Evolutionary conservation across 2,329 filamentous ascomycete genomes (phyloP).

Genomic region (Dactylellina leptospora): DNA sequence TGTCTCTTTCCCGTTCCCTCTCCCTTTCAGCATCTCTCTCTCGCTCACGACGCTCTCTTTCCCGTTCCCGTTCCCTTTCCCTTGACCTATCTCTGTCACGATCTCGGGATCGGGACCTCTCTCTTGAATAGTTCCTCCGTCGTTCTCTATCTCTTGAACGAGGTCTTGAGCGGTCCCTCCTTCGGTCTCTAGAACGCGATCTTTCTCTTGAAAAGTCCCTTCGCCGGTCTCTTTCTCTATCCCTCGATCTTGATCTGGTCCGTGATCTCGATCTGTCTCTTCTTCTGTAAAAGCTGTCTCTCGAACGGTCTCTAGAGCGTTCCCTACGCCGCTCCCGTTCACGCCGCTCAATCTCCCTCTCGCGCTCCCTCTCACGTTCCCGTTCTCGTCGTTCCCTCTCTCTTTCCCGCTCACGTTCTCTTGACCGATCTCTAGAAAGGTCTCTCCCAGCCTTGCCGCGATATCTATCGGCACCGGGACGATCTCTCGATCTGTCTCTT

Average conservation of each 20-base stretch:
- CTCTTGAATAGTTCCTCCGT: conserved; percentile 30
- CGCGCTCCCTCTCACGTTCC: conserved; percentile 31
- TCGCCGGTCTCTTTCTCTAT: conserved; percentile 30
- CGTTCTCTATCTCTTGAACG: conserved; percentile 41
- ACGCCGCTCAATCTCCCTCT: conserved; percentile 32
- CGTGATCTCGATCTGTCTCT: conserved; percentile 29
- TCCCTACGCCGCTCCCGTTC: conserved; percentile 26
- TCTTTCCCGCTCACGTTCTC: conserved; percentile 44
- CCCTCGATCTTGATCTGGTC: conserved; percentile 35
- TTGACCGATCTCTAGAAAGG: conserved; percentile 32
- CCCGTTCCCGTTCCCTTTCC: conserved; percentile 41
- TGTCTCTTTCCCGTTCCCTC: conserved; percentile 23
- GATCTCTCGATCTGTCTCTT: conserved; percentile 41
- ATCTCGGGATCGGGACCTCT: conserved; percentile 39
- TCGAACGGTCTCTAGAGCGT: conserved; percentile 18
- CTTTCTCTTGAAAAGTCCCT: conserved; percentile 36
- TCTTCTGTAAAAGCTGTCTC: conserved; percentile 22
- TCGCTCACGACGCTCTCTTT: conserved; percentile 31
- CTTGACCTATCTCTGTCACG: conserved; percentile 35
- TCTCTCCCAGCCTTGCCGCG: conserved; percentile 24
- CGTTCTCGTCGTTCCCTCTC: conserved; percentile 37
- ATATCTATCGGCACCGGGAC: conserved; percentile 33
- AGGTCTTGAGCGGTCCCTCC: conserved; percentile 30
- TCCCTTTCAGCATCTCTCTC: conserved; percentile 42
- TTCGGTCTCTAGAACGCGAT: conserved; percentile 31